These are phyloP conservation scores for Aspergillus diversus DNA, from an alignment of 495 filamentous ascomycete species.

Conservation along the genomic window DNA sequence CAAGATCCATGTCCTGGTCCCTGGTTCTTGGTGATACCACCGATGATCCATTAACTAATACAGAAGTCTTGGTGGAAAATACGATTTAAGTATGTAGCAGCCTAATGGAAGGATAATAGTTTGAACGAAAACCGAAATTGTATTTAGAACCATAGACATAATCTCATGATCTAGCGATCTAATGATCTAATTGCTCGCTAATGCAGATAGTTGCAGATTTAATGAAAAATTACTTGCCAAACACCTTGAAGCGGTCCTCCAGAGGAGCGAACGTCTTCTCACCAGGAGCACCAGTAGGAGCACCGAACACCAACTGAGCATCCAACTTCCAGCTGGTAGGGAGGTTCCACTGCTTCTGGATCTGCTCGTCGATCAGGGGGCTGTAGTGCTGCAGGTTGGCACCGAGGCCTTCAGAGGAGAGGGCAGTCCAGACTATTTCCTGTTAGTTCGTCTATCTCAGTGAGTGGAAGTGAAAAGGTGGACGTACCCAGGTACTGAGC, in stretches of 20 bases:
- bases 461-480: neutral
- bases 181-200: no score
- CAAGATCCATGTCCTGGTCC: no score
- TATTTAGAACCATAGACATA: no score
- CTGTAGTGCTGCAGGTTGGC: constrained; percentile 61
- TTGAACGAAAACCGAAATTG: no score
- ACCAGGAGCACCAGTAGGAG: constrained; percentile 34
- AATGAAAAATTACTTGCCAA: constrained; percentile 38
- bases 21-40: no score
- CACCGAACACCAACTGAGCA: constrained; percentile 57
- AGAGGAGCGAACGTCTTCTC: constrained; percentile 45
- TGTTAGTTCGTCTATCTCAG: constrained; percentile 7
- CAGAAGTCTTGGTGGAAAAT: no score
- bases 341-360: constrained; percentile 47
- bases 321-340: constrained; percentile 51
- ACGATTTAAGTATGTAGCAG: no score
- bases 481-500: constrained; percentile 51
- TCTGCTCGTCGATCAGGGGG: constrained; percentile 49
- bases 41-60: no score
- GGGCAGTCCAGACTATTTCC: constrained; percentile 51
- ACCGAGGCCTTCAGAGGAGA: constrained; percentile 53
- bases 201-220: neutral
- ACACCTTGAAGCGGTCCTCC: constrained; percentile 49
- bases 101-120: no score
- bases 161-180: no score